These are phyloP conservation scores for Dovyalis caffra DNA, from an alignment of 345 rosid genomes.

Conservation along the genomic window DNA sequence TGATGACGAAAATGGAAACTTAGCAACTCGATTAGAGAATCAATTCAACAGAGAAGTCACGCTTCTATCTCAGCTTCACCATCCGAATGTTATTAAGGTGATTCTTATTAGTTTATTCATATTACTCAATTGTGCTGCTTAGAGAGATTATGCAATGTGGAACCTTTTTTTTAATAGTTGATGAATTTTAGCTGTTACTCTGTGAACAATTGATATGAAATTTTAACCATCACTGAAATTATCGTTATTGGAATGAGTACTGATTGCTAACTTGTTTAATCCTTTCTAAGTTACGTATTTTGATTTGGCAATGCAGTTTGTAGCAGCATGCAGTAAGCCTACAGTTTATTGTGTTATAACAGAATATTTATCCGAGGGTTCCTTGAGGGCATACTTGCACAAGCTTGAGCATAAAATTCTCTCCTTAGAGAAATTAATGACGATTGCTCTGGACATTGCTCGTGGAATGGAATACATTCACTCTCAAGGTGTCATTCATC, in stretches of 20 bases:
- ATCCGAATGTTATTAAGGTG: constrained; percentile 87
- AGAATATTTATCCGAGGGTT: constrained; percentile 70
- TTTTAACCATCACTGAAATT: not conserved
- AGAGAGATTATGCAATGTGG: not conserved
- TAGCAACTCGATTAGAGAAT: constrained; percentile 71
- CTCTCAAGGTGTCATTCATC: constrained; percentile 80
- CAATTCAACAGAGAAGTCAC: constrained; percentile 86
- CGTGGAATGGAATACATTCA: constrained; percentile 93
- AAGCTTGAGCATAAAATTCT: constrained; percentile 79
- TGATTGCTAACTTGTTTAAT: not conserved
- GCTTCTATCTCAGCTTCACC: constrained; percentile 69
- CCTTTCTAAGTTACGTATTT: not conserved
- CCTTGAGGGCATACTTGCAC: constrained; percentile 87
- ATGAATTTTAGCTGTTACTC: not conserved
- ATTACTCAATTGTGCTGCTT: not conserved
- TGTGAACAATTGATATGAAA: no score
- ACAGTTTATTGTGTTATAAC: constrained; percentile 69
- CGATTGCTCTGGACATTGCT: constrained; percentile 75
- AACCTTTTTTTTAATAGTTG: not conserved
- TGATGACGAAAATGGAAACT: constrained; percentile 71
- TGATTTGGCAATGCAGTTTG: constrained; percentile 44
- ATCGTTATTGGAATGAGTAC: not conserved
- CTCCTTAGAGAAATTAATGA: constrained; percentile 58
- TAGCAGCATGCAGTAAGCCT: constrained; percentile 72
- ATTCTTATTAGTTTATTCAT: not conserved